Evolutionary conservation across 805 yeast species (phyloP).

Genomic region (Metschnikowia continentalis): DNA sequence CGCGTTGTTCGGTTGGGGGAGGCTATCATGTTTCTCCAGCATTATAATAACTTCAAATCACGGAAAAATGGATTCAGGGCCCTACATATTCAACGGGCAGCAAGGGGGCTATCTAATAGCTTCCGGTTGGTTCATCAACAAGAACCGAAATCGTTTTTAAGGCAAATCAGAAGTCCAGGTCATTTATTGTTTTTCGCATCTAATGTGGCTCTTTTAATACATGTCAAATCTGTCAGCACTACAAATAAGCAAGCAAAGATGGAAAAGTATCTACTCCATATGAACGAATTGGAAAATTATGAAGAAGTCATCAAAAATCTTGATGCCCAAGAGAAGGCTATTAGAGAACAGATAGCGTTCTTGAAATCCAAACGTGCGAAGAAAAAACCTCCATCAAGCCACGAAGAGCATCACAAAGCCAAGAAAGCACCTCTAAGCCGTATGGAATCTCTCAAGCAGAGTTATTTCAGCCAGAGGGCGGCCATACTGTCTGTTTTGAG

Average conservation of each 20-base stretch:
- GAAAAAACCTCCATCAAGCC: neutral
- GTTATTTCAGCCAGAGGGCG: neutral
- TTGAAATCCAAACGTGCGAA: slow-evolving; percentile 4
- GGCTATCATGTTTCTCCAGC: neutral
- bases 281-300: slow-evolving; percentile 14
- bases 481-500: neutral
- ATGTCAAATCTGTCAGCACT: slow-evolving; percentile 14
- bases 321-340: slow-evolving; percentile 10
- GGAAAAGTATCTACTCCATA: slow-evolving; percentile 9
- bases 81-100: slow-evolving; percentile 11
- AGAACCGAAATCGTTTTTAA: slow-evolving; percentile 12
- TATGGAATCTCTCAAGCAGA: neutral
- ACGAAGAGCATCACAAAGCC: neutral
- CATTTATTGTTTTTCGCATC: slow-evolving; percentile 17
- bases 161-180: slow-evolving; percentile 15
- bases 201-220: slow-evolving; percentile 16
- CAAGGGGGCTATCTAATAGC: slow-evolving; percentile 7
- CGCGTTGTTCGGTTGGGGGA: neutral
- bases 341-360: slow-evolving; percentile 8
- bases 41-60: neutral
- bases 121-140: slow-evolving; percentile 5
- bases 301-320: slow-evolving; percentile 14
- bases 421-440: neutral
- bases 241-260: slow-evolving; percentile 5
- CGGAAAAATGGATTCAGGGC: neutral